Evolutionary conservation across 805 yeast genomes (phyloP), one percentile per base, ranked within the genome.

Genomic region (Trichomonascus vanleenenianus): DNA sequence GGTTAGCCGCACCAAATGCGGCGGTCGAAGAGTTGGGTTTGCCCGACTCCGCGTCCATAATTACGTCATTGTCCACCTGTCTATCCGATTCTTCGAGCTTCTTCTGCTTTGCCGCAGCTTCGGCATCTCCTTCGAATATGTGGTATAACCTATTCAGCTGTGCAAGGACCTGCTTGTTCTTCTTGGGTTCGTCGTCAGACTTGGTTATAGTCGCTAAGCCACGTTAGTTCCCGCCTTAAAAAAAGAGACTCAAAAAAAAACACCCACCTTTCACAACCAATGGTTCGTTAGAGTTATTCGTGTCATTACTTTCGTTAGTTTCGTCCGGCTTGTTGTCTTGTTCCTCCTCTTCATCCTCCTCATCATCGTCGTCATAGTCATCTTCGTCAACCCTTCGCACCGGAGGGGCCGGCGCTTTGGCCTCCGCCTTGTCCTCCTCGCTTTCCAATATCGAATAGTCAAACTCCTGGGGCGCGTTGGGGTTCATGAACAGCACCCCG

Each of bases 1-100:
- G 64, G 54, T 80, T 83, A 1, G 87, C 89, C 2, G 89, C 87
- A 2, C 91, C 91, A 44, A 78, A 64, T 46, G 72, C 69, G 48
- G 74, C 76, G 5, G 72, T 59, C 10, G 60, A 35, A 4, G 32
- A 36, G 40, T 15, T 32, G 14, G 19, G n/a, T 22, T 34, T 22
- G 8, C 31, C 49, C 7, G 22, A 20, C 27, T 40, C 31, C 16
- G 34, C 25, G 11, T 39, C 44, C 42, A 44, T 30, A 22, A 22
- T 22, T 22, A 22, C 27, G 8, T 22, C 27, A 10, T 33, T 35
- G 36, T 64, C 65, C 16, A 87, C 63, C 54, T 83, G 78, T 57
- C 83, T 74, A 60, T 89, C 94, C 46, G 85, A 81, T 54, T 83
- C 84, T 56, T 86, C 94, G 30, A 89, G 68, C 57, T 81, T 84